A percentile compares a stretch with the other conserved stretches of the same genome.
These are phyloP conservation scores for Suhomyces terraborum DNA, from an alignment of 1,139 yeast genomes.

Conservation along the genomic window DNA sequence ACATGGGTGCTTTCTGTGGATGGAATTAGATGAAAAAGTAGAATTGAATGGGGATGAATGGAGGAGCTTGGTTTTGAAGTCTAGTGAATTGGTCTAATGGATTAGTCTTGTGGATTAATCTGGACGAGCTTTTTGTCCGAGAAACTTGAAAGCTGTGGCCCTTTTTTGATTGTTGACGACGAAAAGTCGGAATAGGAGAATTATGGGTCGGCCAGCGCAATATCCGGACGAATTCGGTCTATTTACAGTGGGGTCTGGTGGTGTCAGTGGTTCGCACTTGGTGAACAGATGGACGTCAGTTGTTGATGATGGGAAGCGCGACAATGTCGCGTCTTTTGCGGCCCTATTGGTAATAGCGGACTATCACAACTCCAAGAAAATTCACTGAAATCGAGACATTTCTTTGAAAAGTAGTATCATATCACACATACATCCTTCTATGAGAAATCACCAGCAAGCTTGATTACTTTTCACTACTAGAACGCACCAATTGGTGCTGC, in stretches of 20 bases:
- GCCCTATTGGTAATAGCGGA: background rate
- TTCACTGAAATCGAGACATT: no score
- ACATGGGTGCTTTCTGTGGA: conserved; percentile 28
- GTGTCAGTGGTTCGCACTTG: background rate
- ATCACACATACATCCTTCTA: no score
- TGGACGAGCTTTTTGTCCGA: no score
- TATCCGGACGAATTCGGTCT: conserved; percentile 2
- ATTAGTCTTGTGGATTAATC: no score
- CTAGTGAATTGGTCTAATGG: background rate
- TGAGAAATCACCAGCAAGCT: background rate
- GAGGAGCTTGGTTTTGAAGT: background rate
- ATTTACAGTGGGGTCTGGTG: conserved; percentile 2
- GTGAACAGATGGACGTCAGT: background rate
- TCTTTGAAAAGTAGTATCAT: no score
- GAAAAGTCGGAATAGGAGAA: no score
- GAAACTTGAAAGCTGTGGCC: no score
- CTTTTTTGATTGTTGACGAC: no score
- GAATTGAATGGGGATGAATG: conserved; percentile 1
- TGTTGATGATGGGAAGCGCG: conserved; percentile 7
- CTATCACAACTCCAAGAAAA: no score
- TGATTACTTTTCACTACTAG: no score
- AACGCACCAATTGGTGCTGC: no score
- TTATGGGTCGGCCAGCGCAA: background rate
- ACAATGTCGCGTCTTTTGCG: conserved; percentile 3
- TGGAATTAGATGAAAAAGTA: background rate